These are phyloP conservation scores for Rhodotorula diobovata DNA, from an alignment of 768 basidiomycete species.

Conservation along the genomic window DNA sequence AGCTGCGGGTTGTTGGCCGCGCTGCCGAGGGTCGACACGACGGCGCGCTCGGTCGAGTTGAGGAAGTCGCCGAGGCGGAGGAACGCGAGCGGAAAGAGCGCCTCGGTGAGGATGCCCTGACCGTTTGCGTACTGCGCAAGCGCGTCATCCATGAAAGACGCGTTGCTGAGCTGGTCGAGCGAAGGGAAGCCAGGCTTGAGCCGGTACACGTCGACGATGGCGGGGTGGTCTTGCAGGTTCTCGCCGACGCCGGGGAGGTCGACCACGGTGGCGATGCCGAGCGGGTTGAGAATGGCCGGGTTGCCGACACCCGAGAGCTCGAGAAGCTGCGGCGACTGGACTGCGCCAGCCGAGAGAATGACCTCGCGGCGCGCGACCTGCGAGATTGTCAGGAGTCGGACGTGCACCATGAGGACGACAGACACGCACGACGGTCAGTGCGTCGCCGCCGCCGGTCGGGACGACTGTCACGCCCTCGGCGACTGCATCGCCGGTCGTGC, in stretches of 20 bases:
- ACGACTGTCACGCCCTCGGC: conserved; percentile 24
- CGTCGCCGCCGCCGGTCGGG: not conserved
- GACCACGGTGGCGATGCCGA: conserved; percentile 45
- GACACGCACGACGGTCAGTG: no score
- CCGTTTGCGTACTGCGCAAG: conserved; percentile 16
- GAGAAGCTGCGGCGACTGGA: conserved; percentile 37
- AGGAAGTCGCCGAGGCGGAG: conserved; percentile 18
- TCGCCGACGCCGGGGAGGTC: conserved; percentile 52
- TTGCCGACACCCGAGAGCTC: conserved; percentile 36
- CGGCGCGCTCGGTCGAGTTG: not conserved
- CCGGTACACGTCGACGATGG: conserved; percentile 26
- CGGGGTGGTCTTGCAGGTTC: conserved; percentile 48
- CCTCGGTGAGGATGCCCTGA: conserved; percentile 28
- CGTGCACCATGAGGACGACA: no score
- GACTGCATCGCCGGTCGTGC: not conserved
- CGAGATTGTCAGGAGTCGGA: not conserved
- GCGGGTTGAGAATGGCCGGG: conserved; percentile 11
- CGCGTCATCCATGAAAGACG: not conserved
- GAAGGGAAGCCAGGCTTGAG: conserved; percentile 17
- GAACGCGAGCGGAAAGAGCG: conserved; percentile 17
- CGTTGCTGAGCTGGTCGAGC: conserved; percentile 23
- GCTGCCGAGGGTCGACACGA: conserved; percentile 3
- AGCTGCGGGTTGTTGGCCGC: conserved; percentile 9
- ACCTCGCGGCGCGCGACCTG: conserved; percentile 27
- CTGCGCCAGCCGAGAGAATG: conserved; percentile 39